phyloP scores from a whole-genome alignment of 2,329 filamentous ascomycete species.

The Samsoniella hepiali region DNA sequence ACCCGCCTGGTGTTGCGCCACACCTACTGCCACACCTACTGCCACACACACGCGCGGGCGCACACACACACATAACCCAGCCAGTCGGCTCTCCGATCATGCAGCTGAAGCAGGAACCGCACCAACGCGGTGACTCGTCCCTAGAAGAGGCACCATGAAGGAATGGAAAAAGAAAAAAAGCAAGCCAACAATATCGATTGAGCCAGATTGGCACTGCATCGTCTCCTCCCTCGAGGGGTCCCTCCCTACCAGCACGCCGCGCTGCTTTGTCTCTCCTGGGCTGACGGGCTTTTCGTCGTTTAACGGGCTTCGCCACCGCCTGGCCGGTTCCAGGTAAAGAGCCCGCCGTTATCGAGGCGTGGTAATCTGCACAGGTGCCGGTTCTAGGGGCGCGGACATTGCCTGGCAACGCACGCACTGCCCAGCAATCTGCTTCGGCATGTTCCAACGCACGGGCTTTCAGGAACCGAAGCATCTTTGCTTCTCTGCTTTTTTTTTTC shows the following conservation, averaged over 20 bases:
- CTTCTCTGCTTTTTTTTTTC: background rate
- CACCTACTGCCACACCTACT: background rate
- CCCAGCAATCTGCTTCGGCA: constrained; percentile 8
- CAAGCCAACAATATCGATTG: background rate
- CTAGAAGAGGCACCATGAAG: background rate
- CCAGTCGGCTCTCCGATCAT: constrained; percentile 15
- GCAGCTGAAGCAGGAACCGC: constrained; percentile 1
- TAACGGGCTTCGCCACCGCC: background rate
- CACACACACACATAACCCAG: constrained; percentile 6
- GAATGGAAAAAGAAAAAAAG: background rate
- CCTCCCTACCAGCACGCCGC: background rate
- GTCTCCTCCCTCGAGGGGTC: background rate
- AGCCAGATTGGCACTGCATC: background rate
- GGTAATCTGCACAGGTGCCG: background rate
- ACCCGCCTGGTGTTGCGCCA: background rate
- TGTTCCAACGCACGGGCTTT: constrained; percentile 7
- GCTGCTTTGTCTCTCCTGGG: background rate
- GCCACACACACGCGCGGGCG: background rate
- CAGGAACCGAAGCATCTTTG: background rate
- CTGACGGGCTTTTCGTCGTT: background rate
- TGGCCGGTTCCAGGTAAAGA: background rate
- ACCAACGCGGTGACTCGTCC: background rate
- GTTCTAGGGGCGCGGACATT: background rate
- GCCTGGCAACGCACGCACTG: background rate
- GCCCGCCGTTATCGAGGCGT: background rate